Conservation (phyloP, 2,329 filamentous ascomycete genomes). For the Colletotrichum gigasporum region DNA sequence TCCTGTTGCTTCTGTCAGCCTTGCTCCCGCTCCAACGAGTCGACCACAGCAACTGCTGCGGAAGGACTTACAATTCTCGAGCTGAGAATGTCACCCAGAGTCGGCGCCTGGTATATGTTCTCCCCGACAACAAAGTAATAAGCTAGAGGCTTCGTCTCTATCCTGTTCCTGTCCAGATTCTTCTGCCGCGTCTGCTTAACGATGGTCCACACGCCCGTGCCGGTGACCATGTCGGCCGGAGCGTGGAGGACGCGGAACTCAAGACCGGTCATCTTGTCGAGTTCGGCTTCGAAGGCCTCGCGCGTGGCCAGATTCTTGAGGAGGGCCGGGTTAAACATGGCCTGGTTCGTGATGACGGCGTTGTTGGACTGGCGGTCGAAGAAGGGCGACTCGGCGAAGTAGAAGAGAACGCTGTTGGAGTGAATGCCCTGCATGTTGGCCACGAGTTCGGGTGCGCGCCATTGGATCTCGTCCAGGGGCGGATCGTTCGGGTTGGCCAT, state of each 20-base stretch:
- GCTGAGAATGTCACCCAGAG: slow-evolving; percentile 66
- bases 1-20: slow-evolving; percentile 21
- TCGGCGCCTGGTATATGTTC: slow-evolving; percentile 74
- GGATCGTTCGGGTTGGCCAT: slow-evolving; percentile 60
- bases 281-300: slow-evolving; percentile 69
- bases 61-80: slow-evolving; percentile 61
- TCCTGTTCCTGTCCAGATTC: slow-evolving; percentile 58
- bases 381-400: slow-evolving; percentile 74
- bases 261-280: slow-evolving; percentile 72
- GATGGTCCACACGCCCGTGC: slow-evolving; percentile 76
- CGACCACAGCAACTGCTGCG: not conserved
- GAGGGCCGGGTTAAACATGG: slow-evolving; percentile 69
- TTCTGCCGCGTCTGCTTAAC: slow-evolving; percentile 73
- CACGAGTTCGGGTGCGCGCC: slow-evolving; percentile 62
- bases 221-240: slow-evolving; percentile 69
- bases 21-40: not conserved
- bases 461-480: slow-evolving; percentile 74
- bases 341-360: slow-evolving; percentile 69
- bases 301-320: slow-evolving; percentile 66
- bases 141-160: slow-evolving; percentile 67
- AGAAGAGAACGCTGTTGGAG: slow-evolving; percentile 72
- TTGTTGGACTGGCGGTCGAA: slow-evolving; percentile 76
- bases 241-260: slow-evolving; percentile 75
- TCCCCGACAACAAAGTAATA: slow-evolving; percentile 73
- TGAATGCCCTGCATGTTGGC: slow-evolving; percentile 67